Evolutionary conservation across 2,329 filamentous ascomycete species (phyloP).

Genomic region (Alternaria hordeiaustralica): DNA sequence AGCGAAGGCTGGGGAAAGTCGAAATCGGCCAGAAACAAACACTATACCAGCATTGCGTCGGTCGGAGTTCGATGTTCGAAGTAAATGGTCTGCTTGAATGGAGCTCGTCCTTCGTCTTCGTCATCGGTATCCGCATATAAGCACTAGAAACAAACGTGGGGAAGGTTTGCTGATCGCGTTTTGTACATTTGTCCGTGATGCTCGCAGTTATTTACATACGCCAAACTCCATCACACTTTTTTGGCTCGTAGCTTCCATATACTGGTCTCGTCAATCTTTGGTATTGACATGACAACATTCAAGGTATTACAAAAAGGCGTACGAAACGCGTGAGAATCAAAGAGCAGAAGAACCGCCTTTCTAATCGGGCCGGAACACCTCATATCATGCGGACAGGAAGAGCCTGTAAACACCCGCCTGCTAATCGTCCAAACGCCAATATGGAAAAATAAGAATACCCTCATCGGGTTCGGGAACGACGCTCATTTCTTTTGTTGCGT

Average conservation of each 20-base stretch:
- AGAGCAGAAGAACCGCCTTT: conserved; percentile 1
- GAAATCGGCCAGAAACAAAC: background rate
- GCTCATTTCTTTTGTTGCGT: conserved; percentile 46
- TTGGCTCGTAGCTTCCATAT: background rate
- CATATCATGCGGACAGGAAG: conserved; percentile 8
- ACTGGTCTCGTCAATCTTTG: background rate
- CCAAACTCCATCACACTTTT: conserved; percentile 1
- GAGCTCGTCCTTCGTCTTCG: background rate
- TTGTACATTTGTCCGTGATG: background rate
- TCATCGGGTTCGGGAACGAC: background rate
- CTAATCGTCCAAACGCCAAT: conserved; percentile 5
- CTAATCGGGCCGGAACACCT: conserved; percentile 7
- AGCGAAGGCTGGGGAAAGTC: background rate
- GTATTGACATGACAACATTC: background rate
- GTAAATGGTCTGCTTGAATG: background rate
- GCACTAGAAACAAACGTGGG: background rate
- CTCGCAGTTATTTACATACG: background rate
- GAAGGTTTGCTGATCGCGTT: background rate
- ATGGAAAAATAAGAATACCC: background rate
- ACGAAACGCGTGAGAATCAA: background rate
- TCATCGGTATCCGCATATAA: background rate
- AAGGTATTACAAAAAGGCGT: conserved; percentile 1
- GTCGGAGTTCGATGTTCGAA: background rate
- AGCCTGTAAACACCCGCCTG: conserved; percentile 6
- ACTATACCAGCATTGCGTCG: background rate